Conservation (phyloP, 768 basidiomycete genomes). For the Suillus subaureus region DNA sequence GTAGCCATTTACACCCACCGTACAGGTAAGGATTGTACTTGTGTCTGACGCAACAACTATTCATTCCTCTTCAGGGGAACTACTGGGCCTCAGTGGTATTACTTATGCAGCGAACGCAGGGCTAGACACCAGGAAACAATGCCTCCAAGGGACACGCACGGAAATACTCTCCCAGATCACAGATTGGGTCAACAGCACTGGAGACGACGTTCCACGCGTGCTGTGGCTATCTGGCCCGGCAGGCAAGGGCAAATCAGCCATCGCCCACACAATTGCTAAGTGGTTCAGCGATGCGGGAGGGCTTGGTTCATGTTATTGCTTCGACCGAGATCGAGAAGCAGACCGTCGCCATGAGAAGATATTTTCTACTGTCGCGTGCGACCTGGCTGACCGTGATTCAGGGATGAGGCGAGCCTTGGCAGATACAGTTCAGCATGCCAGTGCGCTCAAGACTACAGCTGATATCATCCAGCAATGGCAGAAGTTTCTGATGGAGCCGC, state of each 20-base stretch:
- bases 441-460: background rate
- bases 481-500: conserved; percentile 18
- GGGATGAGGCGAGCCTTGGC: background rate
- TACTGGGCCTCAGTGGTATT: background rate
- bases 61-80: background rate
- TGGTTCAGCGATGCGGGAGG: background rate
- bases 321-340: conserved; percentile 6
- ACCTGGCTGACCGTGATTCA: conserved; percentile 6
- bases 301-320: conserved; percentile 8
- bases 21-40: background rate
- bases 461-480: conserved; percentile 16
- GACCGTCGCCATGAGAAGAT: conserved; percentile 11
- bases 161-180: conserved; percentile 27
- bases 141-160: conserved; percentile 23
- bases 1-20: background rate
- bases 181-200: conserved; percentile 22
- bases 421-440: background rate
- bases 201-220: background rate
- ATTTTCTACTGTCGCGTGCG: conserved; percentile 14
- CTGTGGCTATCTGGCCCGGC: background rate
- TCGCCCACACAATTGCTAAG: conserved; percentile 20
- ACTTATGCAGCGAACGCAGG: background rate
- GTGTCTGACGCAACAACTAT: background rate
- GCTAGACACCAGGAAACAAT: conserved; percentile 7
- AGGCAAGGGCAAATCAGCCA: background rate